Conservation (phyloP, 768 basidiomycete genomes). For the Suillus weaverae region DNA sequence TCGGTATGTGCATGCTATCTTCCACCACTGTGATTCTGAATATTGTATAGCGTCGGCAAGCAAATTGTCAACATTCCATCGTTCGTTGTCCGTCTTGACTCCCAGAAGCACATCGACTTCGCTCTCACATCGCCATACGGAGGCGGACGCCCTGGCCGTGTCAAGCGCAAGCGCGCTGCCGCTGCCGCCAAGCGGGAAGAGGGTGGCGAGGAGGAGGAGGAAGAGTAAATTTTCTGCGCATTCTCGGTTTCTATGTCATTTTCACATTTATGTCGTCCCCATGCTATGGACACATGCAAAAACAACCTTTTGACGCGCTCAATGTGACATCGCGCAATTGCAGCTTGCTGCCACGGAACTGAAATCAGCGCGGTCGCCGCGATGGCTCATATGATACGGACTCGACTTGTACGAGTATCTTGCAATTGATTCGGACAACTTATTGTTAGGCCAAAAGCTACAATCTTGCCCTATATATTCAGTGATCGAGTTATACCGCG, state of each 20-base stretch:
- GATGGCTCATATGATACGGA: background rate
- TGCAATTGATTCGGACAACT: background rate
- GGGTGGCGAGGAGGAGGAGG: constrained; percentile 88
- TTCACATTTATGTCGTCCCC: constrained; percentile 29
- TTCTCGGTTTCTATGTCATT: constrained; percentile 29
- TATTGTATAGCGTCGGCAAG: constrained; percentile 80
- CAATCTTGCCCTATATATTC: background rate
- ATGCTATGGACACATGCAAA: constrained; percentile 33
- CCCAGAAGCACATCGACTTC: constrained; percentile 99
- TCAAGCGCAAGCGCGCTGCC: constrained; percentile 97
- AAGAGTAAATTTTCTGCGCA: constrained; percentile 56
- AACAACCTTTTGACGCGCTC: constrained; percentile 22
- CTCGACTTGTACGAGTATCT: background rate
- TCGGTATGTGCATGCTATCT: constrained; percentile 55
- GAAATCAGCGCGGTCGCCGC: background rate
- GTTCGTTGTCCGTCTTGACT: constrained; percentile 98
- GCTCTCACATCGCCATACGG: constrained; percentile 95
- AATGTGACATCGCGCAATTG: constrained; percentile 4
- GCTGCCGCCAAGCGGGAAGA: constrained; percentile 91
- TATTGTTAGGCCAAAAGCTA: background rate
- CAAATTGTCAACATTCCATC: constrained; percentile 99
- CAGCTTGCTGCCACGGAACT: background rate
- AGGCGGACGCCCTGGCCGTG: constrained; percentile 91
- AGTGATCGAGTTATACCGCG: background rate
- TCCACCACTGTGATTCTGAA: constrained; percentile 1